These are phyloP conservation scores for Phyllosticta paracitricarpa DNA, from an alignment of 2,329 filamentous ascomycete genomes.

Conservation along the genomic window DNA sequence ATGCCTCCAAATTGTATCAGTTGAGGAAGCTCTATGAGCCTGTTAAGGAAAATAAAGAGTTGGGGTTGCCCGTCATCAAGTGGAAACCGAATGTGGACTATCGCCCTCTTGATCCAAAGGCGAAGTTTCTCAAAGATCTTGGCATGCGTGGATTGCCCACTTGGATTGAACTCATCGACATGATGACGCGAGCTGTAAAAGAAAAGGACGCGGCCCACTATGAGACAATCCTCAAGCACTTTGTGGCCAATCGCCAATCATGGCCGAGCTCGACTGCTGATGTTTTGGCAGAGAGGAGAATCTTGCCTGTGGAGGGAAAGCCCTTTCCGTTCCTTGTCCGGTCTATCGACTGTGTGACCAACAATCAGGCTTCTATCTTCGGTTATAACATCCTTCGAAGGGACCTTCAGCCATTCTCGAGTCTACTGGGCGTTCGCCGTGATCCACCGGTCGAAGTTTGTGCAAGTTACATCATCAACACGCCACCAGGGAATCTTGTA, in stretches of 20 bases:
- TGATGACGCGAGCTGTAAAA: slow-evolving; percentile 1
- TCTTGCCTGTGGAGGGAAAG: slow-evolving; percentile 3
- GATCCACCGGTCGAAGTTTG: slow-evolving; percentile 74
- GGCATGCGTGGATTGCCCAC: slow-evolving; percentile 5
- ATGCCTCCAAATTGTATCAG: slow-evolving; percentile 24
- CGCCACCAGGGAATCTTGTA: slow-evolving; percentile 56
- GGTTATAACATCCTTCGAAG: slow-evolving; percentile 68
- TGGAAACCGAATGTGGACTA: slow-evolving; percentile 20
- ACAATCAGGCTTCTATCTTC: slow-evolving; percentile 64
- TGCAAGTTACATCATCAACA: slow-evolving; percentile 59
- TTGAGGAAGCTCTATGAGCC: slow-evolving; percentile 28
- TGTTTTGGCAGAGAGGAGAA: slow-evolving; percentile 1
- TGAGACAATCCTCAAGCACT: slow-evolving; percentile 2
- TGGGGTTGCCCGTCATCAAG: slow-evolving; percentile 53
- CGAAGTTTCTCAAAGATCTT: slow-evolving; percentile 27
- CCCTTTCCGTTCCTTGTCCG: slow-evolving; percentile 55
- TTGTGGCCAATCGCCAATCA: slow-evolving; percentile 3
- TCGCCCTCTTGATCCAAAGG: slow-evolving; percentile 12
- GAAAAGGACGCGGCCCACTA: not conserved
- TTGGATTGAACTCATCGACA: slow-evolving; percentile 3
- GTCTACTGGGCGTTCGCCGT: slow-evolving; percentile 74
- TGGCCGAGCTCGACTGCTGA: slow-evolving; percentile 2
- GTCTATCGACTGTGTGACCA: slow-evolving; percentile 73
- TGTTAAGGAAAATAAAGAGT: slow-evolving; percentile 36
- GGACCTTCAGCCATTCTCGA: slow-evolving; percentile 70